Conservation (phyloP, 179 eudicot species). For the Spinacia oleracea region DNA sequence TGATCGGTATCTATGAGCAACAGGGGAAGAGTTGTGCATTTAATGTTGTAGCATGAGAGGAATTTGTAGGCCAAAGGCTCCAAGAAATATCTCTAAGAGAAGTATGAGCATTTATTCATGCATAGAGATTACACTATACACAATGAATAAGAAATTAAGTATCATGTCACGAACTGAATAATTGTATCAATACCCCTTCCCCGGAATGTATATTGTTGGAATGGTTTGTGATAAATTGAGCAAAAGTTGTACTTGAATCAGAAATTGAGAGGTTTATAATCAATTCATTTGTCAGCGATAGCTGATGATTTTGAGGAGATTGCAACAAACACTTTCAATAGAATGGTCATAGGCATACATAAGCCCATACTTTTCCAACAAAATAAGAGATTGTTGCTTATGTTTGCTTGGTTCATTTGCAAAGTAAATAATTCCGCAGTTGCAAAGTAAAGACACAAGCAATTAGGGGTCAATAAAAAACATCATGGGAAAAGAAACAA, state of each 20-base stretch:
- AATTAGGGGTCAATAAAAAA: background rate
- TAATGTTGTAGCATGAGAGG: too few relatives aligned
- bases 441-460: slow-evolving; percentile 21
- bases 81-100: too few relatives aligned
- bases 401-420: slow-evolving; percentile 57
- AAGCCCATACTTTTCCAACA: slow-evolving; percentile 76
- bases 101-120: slow-evolving; percentile 61
- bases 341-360: slow-evolving; percentile 67
- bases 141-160: slow-evolving; percentile 1
- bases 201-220: slow-evolving; percentile 35
- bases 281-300: slow-evolving; percentile 70
- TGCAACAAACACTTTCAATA: slow-evolving; percentile 78
- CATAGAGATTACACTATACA: slow-evolving; percentile 20
- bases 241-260: slow-evolving; percentile 58
- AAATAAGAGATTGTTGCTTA: slow-evolving; percentile 55
- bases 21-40: too few relatives aligned
- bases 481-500: background rate
- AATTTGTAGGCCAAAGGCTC: too few relatives aligned
- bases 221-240: slow-evolving; percentile 58
- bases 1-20: too few relatives aligned
- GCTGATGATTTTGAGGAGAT: slow-evolving; percentile 63
- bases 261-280: slow-evolving; percentile 65
- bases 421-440: slow-evolving; percentile 54
- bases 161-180: background rate
- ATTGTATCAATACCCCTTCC: slow-evolving; percentile 53